A percentile compares a stretch with the other conserved stretches of the same genome.
phyloP scores from a whole-genome alignment of 2,329 filamentous ascomycete genomes.

The Aspergillus chevalieri region DNA sequence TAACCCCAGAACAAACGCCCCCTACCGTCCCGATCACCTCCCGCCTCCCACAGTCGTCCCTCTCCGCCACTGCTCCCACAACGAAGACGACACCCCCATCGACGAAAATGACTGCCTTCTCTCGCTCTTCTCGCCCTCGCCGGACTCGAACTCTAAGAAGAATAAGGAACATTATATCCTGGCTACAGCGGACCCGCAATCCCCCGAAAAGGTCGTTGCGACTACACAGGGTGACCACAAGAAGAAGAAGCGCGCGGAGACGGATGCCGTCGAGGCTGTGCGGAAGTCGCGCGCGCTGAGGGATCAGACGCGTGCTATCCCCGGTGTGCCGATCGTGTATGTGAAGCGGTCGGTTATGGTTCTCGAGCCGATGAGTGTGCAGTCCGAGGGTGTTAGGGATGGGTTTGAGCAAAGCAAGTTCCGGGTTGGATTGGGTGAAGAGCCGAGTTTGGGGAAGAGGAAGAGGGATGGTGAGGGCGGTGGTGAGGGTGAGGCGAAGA shows the following conservation, averaged over 20 bases:
- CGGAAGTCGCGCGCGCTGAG: conserved; percentile 30
- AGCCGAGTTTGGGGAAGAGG: conserved; percentile 26
- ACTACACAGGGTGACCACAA: conserved; percentile 11
- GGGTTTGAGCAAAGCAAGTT: conserved; percentile 44
- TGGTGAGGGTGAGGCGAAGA: conserved; percentile 21
- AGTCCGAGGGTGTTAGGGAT: conserved; percentile 37
- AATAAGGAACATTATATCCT: conserved; percentile 46
- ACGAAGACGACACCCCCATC: conserved; percentile 36
- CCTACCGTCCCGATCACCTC: conserved; percentile 37
- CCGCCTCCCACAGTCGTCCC: conserved; percentile 41
- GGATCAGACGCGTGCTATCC: conserved; percentile 36
- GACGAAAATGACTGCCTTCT: conserved; percentile 41
- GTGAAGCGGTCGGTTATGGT: conserved; percentile 48
- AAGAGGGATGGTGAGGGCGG: conserved; percentile 25
- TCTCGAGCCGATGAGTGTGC: conserved; percentile 42
- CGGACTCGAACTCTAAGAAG: conserved; percentile 33
- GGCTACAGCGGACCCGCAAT: conserved; percentile 37
- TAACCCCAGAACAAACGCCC: conserved; percentile 33
- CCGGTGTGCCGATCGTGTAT: conserved; percentile 46
- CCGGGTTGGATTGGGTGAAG: conserved; percentile 33
- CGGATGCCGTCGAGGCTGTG: conserved; percentile 27
- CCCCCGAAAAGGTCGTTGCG: conserved; percentile 18
- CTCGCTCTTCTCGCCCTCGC: conserved; percentile 36
- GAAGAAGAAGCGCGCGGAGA: conserved; percentile 30
- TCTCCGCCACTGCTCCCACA: conserved; percentile 44